These are phyloP conservation scores for Penicillium sp. DNA, from an alignment of 2,329 filamentous ascomycete genomes.

Conservation along the genomic window DNA sequence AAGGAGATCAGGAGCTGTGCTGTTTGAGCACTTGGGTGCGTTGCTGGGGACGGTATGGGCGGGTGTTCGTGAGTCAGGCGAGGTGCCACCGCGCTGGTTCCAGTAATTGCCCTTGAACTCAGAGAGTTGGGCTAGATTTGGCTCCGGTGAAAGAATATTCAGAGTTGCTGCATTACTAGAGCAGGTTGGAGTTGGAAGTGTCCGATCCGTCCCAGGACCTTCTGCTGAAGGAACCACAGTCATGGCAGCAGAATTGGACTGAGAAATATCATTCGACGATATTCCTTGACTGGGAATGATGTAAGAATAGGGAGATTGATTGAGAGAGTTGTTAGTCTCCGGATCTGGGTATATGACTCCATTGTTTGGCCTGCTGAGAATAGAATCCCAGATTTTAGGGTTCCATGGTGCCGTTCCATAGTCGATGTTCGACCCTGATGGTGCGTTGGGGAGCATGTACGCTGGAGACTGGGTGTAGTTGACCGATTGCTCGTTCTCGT, in stretches of 20 bases:
- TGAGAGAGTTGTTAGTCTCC: constrained; percentile 24
- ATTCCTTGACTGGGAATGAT: constrained; percentile 29
- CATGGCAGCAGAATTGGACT: constrained; percentile 18
- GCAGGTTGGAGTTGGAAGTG: constrained; percentile 33
- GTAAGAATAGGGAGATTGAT: constrained; percentile 29
- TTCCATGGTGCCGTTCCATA: constrained; percentile 28
- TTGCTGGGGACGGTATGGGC: constrained; percentile 20
- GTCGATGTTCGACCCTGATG: constrained; percentile 29
- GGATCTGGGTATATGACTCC: constrained; percentile 30
- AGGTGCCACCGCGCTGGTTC: constrained; percentile 7
- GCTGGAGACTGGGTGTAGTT: constrained; percentile 35
- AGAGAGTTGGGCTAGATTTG: constrained; percentile 13
- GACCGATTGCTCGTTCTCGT: constrained; percentile 35
- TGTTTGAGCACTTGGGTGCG: constrained; percentile 20
- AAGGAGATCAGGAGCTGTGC: constrained; percentile 27
- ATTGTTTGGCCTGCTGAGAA: constrained; percentile 21
- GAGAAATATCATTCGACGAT: constrained; percentile 26
- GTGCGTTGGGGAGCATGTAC: constrained; percentile 37
- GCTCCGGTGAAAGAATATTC: constrained; percentile 14
- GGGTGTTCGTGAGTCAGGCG: constrained; percentile 8
- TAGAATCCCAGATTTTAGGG: constrained; percentile 30
- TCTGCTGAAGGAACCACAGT: constrained; percentile 9
- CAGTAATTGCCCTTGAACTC: constrained; percentile 22
- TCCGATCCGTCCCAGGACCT: constrained; percentile 31
- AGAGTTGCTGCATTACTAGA: constrained; percentile 13